phyloP scores from a whole-genome alignment of 2,329 filamentous ascomycete species.

The Cordyceps fumosorosea region DNA sequence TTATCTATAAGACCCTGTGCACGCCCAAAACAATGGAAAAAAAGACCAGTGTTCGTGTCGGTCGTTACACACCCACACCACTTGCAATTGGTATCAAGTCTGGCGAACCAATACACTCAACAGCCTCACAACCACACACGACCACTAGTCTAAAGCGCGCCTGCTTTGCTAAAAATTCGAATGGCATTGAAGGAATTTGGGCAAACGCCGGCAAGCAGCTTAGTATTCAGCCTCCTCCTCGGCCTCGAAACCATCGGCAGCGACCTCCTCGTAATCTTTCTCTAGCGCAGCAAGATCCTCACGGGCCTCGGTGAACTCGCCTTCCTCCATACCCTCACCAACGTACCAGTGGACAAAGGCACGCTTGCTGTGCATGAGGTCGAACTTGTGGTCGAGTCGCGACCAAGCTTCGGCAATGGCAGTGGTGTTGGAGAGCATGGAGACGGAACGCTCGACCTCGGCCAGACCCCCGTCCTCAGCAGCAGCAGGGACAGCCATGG shows the following conservation, averaged over 20 bases:
- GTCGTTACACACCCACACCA: neutral
- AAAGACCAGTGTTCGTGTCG: slow-evolving; percentile 7
- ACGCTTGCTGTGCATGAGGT: slow-evolving; percentile 73
- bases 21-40: neutral
- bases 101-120: neutral
- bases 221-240: slow-evolving; percentile 76
- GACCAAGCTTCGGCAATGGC: slow-evolving; percentile 70
- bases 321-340: slow-evolving; percentile 88
- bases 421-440: slow-evolving; percentile 70
- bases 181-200: neutral
- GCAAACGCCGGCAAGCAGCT: slow-evolving; percentile 12
- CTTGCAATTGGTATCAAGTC: neutral
- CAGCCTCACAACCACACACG: neutral
- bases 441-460: slow-evolving; percentile 56
- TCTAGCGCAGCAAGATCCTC: slow-evolving; percentile 81
- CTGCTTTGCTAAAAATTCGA: neutral
- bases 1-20: slow-evolving; percentile 1
- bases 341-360: slow-evolving; percentile 77
- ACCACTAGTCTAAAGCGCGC: neutral
- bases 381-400: slow-evolving; percentile 67
- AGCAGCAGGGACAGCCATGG: slow-evolving; percentile 48
- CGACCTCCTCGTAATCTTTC: slow-evolving; percentile 83
- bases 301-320: slow-evolving; percentile 80
- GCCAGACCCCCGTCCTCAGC: slow-evolving; percentile 53
- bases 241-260: slow-evolving; percentile 60